These are phyloP conservation scores for Dryas integrifolia DNA, from an alignment of 331 rosid genomes.

Conservation along the genomic window DNA sequence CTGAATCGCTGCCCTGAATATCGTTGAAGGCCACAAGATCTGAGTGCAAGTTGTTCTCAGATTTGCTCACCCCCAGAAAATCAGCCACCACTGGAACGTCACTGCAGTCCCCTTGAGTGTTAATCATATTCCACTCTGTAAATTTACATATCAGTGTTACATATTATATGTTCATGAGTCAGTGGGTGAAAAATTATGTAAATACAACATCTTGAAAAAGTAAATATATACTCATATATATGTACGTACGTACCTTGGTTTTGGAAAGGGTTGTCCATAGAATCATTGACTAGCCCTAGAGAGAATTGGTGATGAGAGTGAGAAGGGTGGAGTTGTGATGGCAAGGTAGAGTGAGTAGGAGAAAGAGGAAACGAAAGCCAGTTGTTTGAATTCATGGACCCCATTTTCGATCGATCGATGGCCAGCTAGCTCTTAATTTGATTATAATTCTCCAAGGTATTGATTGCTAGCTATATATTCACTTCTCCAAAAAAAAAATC, in stretches of 20 bases:
- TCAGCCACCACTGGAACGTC: conserved; percentile 92
- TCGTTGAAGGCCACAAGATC: conserved; percentile 63
- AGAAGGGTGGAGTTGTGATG: conserved; percentile 61
- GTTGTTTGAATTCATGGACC: conserved; percentile 84
- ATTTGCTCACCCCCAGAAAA: conserved; percentile 86
- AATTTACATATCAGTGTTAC: neutral
- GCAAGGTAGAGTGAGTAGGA: conserved; percentile 73
- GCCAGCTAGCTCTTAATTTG: too few relatives aligned
- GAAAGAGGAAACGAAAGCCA: conserved; percentile 98
- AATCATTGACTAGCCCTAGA: conserved; percentile 63
- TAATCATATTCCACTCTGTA: conserved; percentile 80
- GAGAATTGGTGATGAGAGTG: conserved; percentile 74
- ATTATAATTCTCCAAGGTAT: conserved; percentile 4
- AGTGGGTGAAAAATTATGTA: neutral
- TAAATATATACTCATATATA: too few relatives aligned
- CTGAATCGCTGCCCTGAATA: conserved; percentile 55
- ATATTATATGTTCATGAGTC: neutral
- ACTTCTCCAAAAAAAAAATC: conserved; percentile 9
- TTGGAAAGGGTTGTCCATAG: conserved; percentile 80
- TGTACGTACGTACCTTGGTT: conserved; percentile 48
- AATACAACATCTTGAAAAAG: neutral
- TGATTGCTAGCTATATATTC: too few relatives aligned
- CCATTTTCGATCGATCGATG: conserved; percentile 16
- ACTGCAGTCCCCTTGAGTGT: conserved; percentile 37
- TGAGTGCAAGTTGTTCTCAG: conserved; percentile 51